A percentile compares a stretch with the other conserved stretches of the same genome.
Evolutionary conservation across 1,139 yeast species (phyloP).

Genomic region (Scheffersomyces insectosa): DNA sequence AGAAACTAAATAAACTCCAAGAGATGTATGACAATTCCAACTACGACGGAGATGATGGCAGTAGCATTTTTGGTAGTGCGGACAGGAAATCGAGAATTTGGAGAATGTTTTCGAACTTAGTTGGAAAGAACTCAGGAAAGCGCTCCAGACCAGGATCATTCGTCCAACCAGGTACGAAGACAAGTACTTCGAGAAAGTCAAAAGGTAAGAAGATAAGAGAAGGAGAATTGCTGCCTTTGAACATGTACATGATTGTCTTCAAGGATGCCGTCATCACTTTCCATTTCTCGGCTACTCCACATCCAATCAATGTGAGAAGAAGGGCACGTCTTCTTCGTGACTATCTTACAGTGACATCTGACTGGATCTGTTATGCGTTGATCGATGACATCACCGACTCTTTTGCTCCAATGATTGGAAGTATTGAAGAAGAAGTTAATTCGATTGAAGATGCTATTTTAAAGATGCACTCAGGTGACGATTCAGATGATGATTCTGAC

Average conservation of each 20-base stretch:
- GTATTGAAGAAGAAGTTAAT: constrained; percentile 90
- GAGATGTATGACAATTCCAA: constrained; percentile 31
- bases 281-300: constrained; percentile 94
- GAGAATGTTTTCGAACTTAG: constrained; percentile 15
- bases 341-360: constrained; percentile 85
- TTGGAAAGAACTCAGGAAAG: constrained; percentile 4
- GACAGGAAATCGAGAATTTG: constrained; percentile 21
- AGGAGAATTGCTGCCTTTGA: constrained; percentile 85
- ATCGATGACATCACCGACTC: constrained; percentile 98
- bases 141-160: not conserved
- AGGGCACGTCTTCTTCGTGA: constrained; percentile 86
- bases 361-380: constrained; percentile 96
- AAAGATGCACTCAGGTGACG: constrained; percentile 75
- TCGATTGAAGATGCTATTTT: constrained; percentile 88
- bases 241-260: constrained; percentile 91
- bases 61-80: constrained; percentile 19
- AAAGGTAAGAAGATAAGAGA: constrained; percentile 46
- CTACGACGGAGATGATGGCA: constrained; percentile 13
- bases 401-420: constrained; percentile 93
- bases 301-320: constrained; percentile 91
- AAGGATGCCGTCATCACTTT: constrained; percentile 88
- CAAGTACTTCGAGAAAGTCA: constrained; percentile 27
- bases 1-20: constrained; percentile 39
- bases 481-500: constrained; percentile 37
- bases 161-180: constrained; percentile 9